Base-by-base conservation (phyloP, 2,329 filamentous ascomycete genomes). In the Helminthosporium solani region DNA sequence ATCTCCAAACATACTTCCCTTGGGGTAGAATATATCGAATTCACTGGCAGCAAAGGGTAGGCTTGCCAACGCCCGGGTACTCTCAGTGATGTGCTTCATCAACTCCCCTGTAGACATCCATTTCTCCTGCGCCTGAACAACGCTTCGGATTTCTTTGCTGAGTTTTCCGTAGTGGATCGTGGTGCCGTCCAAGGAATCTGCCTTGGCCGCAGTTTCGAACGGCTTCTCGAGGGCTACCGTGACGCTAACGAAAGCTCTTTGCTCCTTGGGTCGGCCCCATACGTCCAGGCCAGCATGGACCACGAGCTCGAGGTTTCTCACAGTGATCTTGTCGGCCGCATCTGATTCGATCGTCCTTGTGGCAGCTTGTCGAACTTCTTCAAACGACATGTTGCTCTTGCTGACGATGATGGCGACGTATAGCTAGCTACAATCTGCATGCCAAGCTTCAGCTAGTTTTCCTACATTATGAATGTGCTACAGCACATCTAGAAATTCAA, bases 121-220 rank as follows among this genome's bases (percentile, higher is more conserved):
- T n/a, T 33, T 2, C 45, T 41, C 11, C 35, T 31, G 14, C 39
- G 39, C 7, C 45, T 34, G 2, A 12, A 42, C 8, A 20, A 8
- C 8, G n/a, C 15, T 25, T 14, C 11, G 70, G 12, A 90, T 75
- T 0, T 76, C 75, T 70, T 90, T 89, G 71, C 82, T 84, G 12
- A 90, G 75, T 8, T 73, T 76, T 2, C 87, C 87, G 60, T 91
- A 91, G 71, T 91, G 85, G 19, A 90, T 81, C 2, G 87, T 90
- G 62, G 86, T 86, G n/a, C 70, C 68, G 36, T 82, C 78, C 27
- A 91, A 78, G 7, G 72, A 71, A 70, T 91, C 87, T 3, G 68
- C 67, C 1, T 74, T 59, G 0, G 83, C 82, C 1, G 85, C 81
- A 0, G 77, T 74, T 38, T 71, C 72, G 60, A 90, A 89, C 0